phyloP scores from a whole-genome alignment of 352 stramenopile genomes.

The Pythium myriotylum region DNA sequence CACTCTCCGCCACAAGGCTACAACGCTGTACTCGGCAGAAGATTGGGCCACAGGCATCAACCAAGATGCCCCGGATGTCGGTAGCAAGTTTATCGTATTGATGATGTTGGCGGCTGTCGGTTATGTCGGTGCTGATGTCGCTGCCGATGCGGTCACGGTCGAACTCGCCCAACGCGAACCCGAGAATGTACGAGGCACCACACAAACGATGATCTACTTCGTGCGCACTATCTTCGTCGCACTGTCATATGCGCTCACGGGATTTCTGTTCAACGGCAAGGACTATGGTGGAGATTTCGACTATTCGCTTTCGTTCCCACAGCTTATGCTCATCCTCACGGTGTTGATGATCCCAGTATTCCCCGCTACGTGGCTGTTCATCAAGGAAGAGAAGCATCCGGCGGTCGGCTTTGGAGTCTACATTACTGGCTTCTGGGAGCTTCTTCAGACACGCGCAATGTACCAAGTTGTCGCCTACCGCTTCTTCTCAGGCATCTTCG shows the following conservation, averaged over 20 bases:
- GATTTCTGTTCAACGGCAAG: slow-evolving; percentile 27
- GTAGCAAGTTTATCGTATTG: slow-evolving; percentile 16
- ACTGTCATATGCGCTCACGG: slow-evolving; percentile 12
- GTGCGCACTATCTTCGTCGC: slow-evolving; percentile 18
- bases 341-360: slow-evolving; percentile 17
- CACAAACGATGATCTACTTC: slow-evolving; percentile 30
- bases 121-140: slow-evolving; percentile 30
- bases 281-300: slow-evolving; percentile 22
- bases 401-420: slow-evolving; percentile 20
- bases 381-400: slow-evolving; percentile 15
- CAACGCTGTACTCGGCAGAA: not conserved
- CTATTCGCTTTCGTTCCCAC: slow-evolving; percentile 18
- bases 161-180: slow-evolving; percentile 32
- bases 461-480: slow-evolving; percentile 24
- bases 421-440: slow-evolving; percentile 22
- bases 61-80: not conserved
- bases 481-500: slow-evolving; percentile 17
- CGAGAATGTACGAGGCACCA: slow-evolving; percentile 21
- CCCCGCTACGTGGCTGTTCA: slow-evolving; percentile 25
- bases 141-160: slow-evolving; percentile 25
- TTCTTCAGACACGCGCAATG: slow-evolving; percentile 25
- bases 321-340: slow-evolving; percentile 23
- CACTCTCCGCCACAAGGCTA: not conserved
- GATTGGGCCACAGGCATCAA: slow-evolving; percentile 13
- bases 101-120: slow-evolving; percentile 24